Percentiles rank a stretch among this genome's conserved stretches.
phyloP scores from a whole-genome alignment of 2,329 filamentous ascomycete species.

The Fusarium sacchari region DNA sequence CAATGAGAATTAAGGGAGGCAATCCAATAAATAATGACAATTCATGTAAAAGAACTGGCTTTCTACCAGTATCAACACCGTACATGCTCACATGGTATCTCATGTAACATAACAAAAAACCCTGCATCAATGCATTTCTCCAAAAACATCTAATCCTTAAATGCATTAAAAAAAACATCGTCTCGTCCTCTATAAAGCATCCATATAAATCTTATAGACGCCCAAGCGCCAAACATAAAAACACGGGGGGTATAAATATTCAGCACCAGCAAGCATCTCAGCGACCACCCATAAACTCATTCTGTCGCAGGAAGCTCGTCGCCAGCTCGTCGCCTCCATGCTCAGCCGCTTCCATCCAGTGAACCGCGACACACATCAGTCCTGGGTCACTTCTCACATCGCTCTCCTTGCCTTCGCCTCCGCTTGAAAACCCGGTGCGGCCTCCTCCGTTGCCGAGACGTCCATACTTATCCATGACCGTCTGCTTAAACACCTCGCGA shows the following conservation, averaged over 20 bases:
- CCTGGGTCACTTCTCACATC: conserved; percentile 79
- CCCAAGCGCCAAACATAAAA: conserved; percentile 37
- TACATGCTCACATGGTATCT: conserved; percentile 11
- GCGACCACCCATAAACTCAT: conserved; percentile 54
- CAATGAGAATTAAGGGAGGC: not conserved
- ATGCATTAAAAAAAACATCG: conserved; percentile 4
- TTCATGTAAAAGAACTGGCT: not conserved
- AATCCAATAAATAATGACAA: not conserved
- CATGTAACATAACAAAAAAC: not conserved
- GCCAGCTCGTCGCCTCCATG: conserved; percentile 88
- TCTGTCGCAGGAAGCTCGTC: conserved; percentile 81
- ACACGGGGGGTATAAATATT: conserved; percentile 43
- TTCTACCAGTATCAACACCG: not conserved
- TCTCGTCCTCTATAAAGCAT: conserved; percentile 19
- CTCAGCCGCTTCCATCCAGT: conserved; percentile 95
- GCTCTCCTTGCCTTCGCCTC: conserved; percentile 50
- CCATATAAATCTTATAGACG: conserved; percentile 22
- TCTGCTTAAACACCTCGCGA: conserved; percentile 88
- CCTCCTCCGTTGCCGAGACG: conserved; percentile 47
- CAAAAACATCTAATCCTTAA: conserved; percentile 21
- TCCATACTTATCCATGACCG: conserved; percentile 78
- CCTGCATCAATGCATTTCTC: not conserved
- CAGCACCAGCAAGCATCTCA: conserved; percentile 28
- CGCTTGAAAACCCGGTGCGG: conserved; percentile 30
- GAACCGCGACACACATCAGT: conserved; percentile 92